Base-by-base conservation (phyloP, 2,329 filamentous ascomycete genomes). In the Daldinia sp. region DNA sequence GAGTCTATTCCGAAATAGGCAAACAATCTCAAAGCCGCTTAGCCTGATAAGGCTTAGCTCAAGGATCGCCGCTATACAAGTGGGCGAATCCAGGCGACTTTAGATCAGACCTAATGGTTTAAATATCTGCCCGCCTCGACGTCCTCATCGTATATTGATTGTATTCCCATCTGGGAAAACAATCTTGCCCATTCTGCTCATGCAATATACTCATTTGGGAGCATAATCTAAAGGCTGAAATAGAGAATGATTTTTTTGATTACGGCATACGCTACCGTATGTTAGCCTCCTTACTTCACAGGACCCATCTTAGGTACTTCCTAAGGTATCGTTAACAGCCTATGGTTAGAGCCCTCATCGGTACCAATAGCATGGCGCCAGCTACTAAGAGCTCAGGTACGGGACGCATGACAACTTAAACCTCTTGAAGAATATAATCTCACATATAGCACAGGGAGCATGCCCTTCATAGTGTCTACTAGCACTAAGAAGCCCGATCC, bases 401-500 rank as follows among this genome's bases (percentile, higher is more conserved):
- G 62, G 23, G 29, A 29, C 13, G 8, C 50, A 45, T 30, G 10
- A 19, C n/a, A 21, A 41, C 17, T 6, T 29, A 27, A 21, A 39
- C 19, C 21, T 19, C 11, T 21, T 23, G 3, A 4, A 34, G 19
- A 25, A 7, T 5, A 10, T 3, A 30, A 56, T 50, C 55, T 59
- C 21, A 60, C 37, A 34, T 25, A 15, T 17, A n/a, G n/a, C n/a
- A 10, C n/a, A 62, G 59, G 23, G 17, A 47, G 4, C 2, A 57
- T 77, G 32, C 68, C 68, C 6, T 77, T 77, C 58, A 72, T 78
- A 27, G 66, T 76, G 2, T 70, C 73, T 7, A 75, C 71, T 0
- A 66, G 66, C 15, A 50, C 58, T 11, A 64, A 70, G 21, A 76
- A 75, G 45, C 63, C 70, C 2, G 70, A 76, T 37, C 66, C 71